Base-by-base conservation (phyloP, 1,139 yeast genomes). In the Diutina pseudorugosa region DNA sequence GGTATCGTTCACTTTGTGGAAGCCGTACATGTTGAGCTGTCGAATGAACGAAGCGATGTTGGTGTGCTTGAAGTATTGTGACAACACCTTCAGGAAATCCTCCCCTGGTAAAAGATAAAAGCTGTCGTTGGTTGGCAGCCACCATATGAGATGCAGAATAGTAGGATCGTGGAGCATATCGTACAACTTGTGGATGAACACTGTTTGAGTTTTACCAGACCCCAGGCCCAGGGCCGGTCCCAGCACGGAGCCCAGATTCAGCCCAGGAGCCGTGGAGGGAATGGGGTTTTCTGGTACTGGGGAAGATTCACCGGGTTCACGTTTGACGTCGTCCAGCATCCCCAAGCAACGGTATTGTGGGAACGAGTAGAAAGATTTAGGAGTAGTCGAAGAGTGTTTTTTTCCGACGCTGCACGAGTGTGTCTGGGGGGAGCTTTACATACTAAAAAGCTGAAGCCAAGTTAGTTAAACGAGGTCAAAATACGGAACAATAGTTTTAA, bases 1-100 rank as follows among this genome's bases (percentile, higher is more conserved):
- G 51, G 67, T 64, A 53, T 72, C 76, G 59, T 72, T 73, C 18
- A 84, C 88, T 64, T 85, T 85, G 62, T 85, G 91, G 65, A 84
- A 84, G 9, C 89, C 93, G 62, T 85, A 53, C 61, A 59, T 59
- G 56, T 59, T 59, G 44, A 59, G 54, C 53, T 59, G 61, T 33
- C 93, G 75, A 27, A 85, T 86, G 64, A 85, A 85, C n/a, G 87
- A 80, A 0, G 91, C 87, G 52, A 84, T 83, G 61, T 85, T 85
- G 45, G 88, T 83, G 63, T 85, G 93, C 62, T 85, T 85, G 67
- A 85, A 85, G 65, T 83, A 85, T 52, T 74, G 78, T 51, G 85
- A 77, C 57, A 85, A 67, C 25, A 80, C 78, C 60, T 76, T 73
- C 53, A 85, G 78, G 57, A 84, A 82, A 53, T 81, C 82, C 58